Evolutionary conservation across 371 early-diverging fungal species (phyloP), one percentile per base, ranked within the genome.

Genomic region (Rhizomucor miehei): DNA sequence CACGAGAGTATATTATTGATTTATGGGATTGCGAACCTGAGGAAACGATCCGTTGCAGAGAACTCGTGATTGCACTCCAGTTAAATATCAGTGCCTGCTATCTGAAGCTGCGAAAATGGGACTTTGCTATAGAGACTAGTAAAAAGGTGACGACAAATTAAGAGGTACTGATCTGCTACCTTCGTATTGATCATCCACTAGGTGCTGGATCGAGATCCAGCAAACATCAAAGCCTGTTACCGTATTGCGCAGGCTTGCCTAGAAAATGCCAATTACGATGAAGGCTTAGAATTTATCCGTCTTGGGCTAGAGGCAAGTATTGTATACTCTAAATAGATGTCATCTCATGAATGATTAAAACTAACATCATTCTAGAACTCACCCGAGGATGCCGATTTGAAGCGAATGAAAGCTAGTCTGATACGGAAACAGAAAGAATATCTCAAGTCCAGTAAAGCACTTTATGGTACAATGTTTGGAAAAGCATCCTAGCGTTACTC

Each of bases 181-280:
- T 41, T 36, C 40, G 1, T 8, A 25, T 37, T 19, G 2, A 20
- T 20, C 12, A 19, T 9, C 6, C 3, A 37, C 19, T 13, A 59
- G 59, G 84, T 75, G 13, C 52, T 88, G 47, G 69, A 66, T 16
- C 65, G 80, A 48, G 84, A 87, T 56, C 62, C 69, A 6, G 47
- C 65, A 21, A 85, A 75, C 55, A 59, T 82, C n/a, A 89, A 89
- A 66, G 86, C 80, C 0, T 69, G 66, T 25, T 87, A 81, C 67
- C 74, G 89, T 12, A 56, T 85, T 24, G 81, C 72, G 4, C 81
- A 84, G 61, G 87, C 82, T 1, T 74, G 73, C 57, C 51, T 77
- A 14, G 83, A 77, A 44, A 53, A 67, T 54, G 62, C 67, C 6
- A 74, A 80, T 45, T 89, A 68, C 60, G 81, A 81, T 2, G 56